Evolutionary conservation across 1,139 yeast genomes (phyloP).

Genomic region (Yamadazyma oceani): DNA sequence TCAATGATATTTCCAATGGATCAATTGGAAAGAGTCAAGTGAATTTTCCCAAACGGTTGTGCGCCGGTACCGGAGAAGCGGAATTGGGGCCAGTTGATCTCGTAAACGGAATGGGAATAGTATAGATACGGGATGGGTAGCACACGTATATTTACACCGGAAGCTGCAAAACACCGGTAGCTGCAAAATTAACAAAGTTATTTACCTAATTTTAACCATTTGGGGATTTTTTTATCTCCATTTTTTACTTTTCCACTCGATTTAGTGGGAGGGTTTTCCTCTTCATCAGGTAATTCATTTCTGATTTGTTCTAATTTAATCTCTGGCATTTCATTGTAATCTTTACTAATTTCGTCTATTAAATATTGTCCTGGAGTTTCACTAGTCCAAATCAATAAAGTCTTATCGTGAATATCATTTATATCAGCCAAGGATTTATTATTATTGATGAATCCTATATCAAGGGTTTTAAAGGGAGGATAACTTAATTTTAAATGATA

Average conservation of each 20-base stretch:
- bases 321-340: constrained; percentile 40
- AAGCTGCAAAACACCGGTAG: too few relatives aligned
- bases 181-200: too few relatives aligned
- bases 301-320: constrained; percentile 36
- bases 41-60: background rate
- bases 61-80: constrained; percentile 1
- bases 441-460: constrained; percentile 31
- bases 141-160: too few relatives aligned
- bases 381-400: constrained; percentile 39
- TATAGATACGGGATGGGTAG: too few relatives aligned
- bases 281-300: constrained; percentile 24
- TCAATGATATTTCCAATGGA: too few relatives aligned
- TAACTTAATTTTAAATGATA: constrained; percentile 37
- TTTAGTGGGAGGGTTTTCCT: background rate
- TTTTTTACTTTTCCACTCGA: background rate
- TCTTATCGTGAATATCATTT: constrained; percentile 33
- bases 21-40: too few relatives aligned
- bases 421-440: constrained; percentile 33
- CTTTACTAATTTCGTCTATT: constrained; percentile 18
- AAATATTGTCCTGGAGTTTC: constrained; percentile 22
- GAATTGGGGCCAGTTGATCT: background rate
- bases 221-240: constrained; percentile 20
- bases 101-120: constrained; percentile 2
- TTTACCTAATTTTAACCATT: constrained; percentile 20
- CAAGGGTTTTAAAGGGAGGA: constrained; percentile 46